Evolutionary conservation across 2,329 filamentous ascomycete species (phyloP).

Genomic region (Microdochium bolleyi): DNA sequence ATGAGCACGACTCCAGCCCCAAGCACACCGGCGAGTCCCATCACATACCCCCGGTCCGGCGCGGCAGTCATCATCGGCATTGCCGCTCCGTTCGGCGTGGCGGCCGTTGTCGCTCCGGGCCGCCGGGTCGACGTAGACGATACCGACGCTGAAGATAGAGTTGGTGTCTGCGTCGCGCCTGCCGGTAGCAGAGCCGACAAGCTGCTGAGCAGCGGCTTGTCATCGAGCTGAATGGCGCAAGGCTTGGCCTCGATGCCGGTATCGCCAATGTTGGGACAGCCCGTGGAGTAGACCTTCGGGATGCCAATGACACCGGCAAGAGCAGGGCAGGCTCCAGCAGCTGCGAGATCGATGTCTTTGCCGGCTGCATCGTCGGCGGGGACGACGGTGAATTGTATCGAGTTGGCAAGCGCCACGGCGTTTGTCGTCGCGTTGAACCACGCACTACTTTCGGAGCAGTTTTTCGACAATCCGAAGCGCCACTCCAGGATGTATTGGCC

Average conservation of each 20-base stretch:
- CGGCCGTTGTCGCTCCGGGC: neutral
- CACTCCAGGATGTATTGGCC: neutral
- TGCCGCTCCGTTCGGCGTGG: neutral
- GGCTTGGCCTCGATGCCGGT: neutral
- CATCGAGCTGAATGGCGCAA: neutral
- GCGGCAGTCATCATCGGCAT: neutral
- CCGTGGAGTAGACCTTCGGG: neutral
- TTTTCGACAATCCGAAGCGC: neutral
- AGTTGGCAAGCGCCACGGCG: neutral
- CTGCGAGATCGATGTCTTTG: neutral
- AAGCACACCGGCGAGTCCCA: neutral
- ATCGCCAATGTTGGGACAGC: neutral
- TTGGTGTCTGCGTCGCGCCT: neutral
- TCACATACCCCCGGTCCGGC: neutral
- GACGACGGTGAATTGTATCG: neutral
- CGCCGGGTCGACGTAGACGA: neutral
- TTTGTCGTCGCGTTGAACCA: neutral
- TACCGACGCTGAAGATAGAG: neutral
- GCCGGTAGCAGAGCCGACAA: neutral
- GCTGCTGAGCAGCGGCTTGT: neutral
- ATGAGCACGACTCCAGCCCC: neutral
- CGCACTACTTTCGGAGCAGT: neutral
- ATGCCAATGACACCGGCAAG: neutral
- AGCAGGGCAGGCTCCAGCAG: neutral
- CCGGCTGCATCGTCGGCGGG: neutral